Evolutionary conservation across 192 early-diverging fungal species (phyloP).

Genomic region (Jimgerdemannia flammicorona): DNA sequence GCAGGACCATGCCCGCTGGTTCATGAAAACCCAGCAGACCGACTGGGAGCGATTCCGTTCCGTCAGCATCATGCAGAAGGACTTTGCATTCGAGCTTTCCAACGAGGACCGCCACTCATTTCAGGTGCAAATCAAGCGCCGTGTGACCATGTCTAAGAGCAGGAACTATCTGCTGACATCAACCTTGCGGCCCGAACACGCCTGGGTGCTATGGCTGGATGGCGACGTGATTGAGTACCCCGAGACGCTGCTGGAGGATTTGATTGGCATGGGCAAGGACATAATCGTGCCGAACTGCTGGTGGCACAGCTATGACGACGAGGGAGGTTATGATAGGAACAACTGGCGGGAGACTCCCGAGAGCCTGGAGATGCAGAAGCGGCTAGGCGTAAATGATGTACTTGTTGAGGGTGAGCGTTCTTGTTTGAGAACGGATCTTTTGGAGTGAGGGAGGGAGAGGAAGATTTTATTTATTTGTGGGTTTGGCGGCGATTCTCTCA

Average conservation of each 20-base stretch:
- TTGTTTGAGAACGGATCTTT: not conserved
- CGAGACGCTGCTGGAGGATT: conserved; percentile 47
- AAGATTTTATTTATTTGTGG: not conserved
- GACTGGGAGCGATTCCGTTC: conserved; percentile 44
- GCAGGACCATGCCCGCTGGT: conserved; percentile 14
- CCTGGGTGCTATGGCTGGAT: conserved; percentile 76
- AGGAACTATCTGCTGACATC: conserved; percentile 60
- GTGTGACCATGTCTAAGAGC: conserved; percentile 56
- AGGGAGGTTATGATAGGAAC: conserved; percentile 60
- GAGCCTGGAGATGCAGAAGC: conserved; percentile 41
- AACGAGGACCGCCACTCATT: conserved; percentile 56
- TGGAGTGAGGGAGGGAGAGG: not conserved
- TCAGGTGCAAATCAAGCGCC: conserved; percentile 52
- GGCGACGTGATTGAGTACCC: conserved; percentile 69
- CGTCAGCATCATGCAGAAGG: conserved; percentile 59
- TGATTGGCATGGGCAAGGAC: conserved; percentile 64
- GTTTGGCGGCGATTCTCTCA: too few species aligned
- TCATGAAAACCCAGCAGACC: conserved; percentile 14
- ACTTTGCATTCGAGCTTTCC: conserved; percentile 43
- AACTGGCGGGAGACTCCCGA: conserved; percentile 64
- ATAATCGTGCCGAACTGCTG: conserved; percentile 60
- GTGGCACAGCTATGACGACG: conserved; percentile 41
- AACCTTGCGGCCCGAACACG: conserved; percentile 47
- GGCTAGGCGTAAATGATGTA: conserved; percentile 29
- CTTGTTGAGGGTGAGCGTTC: conserved; percentile 44